phyloP scores from a whole-genome alignment of 345 rosid species.

The Salix dunnii region DNA sequence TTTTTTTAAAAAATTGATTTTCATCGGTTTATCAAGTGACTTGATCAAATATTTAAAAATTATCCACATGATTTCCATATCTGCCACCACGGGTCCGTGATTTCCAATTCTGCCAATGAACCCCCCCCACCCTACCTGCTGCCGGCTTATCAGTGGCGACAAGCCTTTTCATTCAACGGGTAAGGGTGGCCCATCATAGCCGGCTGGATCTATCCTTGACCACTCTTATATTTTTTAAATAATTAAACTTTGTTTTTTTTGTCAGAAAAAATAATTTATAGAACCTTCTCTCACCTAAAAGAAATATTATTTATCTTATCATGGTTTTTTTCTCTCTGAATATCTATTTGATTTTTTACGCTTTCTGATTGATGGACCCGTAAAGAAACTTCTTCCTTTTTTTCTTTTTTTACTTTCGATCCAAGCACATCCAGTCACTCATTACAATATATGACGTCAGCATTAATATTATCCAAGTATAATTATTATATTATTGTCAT shows the following conservation, averaged over 20 bases:
- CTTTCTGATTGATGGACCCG: neutral
- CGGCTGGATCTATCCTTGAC: neutral
- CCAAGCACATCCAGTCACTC: neutral
- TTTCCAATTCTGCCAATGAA: slow-evolving; percentile 7
- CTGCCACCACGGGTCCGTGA: no score
- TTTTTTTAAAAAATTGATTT: no score
- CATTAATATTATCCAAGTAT: neutral
- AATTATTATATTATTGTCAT: neutral
- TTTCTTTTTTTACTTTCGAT: no score
- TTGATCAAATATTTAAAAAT: no score
- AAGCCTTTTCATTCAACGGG: slow-evolving; percentile 36
- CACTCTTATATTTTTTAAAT: neutral
- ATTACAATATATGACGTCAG: no score
- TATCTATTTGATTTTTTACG: neutral
- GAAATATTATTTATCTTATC: neutral
- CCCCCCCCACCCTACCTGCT: slow-evolving; percentile 40
- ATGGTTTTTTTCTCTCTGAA: neutral
- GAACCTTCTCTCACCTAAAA: neutral
- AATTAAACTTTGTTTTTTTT: neutral
- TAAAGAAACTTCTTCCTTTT: no score
- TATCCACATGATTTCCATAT: no score
- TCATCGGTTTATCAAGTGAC: no score
- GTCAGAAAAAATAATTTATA: neutral
- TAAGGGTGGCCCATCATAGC: neutral
- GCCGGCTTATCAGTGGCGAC: slow-evolving; percentile 51